A percentile compares a stretch with the other conserved stretches of the same genome.
Evolutionary conservation across 768 basidiomycete species (phyloP).

Genomic region (Terana coerulea): DNA sequence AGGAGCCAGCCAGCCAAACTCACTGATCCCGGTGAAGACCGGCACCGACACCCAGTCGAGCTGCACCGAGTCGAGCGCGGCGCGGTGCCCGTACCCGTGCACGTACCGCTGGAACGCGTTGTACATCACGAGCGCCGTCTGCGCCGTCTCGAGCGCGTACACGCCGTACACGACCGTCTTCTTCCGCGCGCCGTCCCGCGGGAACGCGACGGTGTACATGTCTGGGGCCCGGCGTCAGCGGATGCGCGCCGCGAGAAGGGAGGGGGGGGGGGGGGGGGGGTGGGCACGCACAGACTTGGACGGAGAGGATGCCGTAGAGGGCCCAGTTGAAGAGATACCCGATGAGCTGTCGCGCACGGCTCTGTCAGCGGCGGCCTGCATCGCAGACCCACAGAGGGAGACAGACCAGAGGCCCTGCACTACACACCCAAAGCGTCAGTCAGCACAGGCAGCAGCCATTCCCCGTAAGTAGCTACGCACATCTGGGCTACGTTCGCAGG

Average conservation of each 20-base stretch:
- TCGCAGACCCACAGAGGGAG: neutral
- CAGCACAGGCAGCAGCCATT: no score
- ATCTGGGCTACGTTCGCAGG: no score
- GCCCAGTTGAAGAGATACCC: slow-evolving; percentile 1
- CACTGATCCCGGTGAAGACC: neutral
- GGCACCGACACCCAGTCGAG: neutral
- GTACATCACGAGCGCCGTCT: neutral
- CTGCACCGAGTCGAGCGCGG: neutral
- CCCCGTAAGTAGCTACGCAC: no score
- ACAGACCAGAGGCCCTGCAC: neutral
- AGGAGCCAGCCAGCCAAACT: neutral
- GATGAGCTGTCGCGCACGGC: neutral
- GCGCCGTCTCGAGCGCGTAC: neutral
- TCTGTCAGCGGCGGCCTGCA: neutral
- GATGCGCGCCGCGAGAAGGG: neutral
- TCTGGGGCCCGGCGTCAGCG: neutral
- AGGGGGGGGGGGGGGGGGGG: neutral
- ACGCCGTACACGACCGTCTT: neutral
- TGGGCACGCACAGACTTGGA: slow-evolving; percentile 1
- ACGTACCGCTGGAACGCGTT: neutral
- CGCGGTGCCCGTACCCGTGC: neutral
- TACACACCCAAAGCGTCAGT: neutral
- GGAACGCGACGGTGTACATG: neutral
- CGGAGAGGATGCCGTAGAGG: neutral
- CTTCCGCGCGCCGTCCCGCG: neutral